Conservation (phyloP, 1,139 yeast genomes). For the Saccharomyces pastorianus region DNA sequence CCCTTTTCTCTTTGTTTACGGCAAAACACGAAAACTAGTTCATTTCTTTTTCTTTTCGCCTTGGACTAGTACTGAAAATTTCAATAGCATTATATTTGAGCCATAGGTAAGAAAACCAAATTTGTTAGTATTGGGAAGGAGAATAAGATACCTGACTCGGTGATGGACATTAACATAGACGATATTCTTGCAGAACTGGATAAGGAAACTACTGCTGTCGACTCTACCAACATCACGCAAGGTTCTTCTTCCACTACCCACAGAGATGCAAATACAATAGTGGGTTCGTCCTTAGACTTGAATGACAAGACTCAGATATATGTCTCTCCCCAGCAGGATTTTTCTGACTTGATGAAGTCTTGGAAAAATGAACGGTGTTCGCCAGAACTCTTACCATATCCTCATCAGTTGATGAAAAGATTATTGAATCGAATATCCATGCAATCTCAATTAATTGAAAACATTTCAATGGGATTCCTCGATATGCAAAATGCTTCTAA, state of each 20-base stretch:
- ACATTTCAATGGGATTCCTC: conserved; percentile 44
- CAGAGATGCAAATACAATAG: conserved; percentile 5
- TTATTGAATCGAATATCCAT: conserved; percentile 51
- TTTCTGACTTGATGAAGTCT: conserved; percentile 44
- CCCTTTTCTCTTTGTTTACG: not conserved
- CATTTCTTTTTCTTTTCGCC: not conserved
- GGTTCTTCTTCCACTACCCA: conserved; percentile 6
- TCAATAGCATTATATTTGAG: not conserved
- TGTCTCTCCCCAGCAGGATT: conserved; percentile 29
- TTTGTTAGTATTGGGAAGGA: not conserved
- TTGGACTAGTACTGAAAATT: not conserved
- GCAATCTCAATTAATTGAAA: conserved; percentile 67
- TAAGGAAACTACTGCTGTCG: conserved; percentile 31
- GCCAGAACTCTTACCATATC: conserved; percentile 74
- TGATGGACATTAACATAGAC: conserved; percentile 48
- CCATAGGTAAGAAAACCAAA: not conserved
- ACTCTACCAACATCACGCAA: conserved; percentile 9
- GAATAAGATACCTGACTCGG: not conserved
- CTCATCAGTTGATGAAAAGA: conserved; percentile 48
- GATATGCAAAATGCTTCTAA: conserved; percentile 12
- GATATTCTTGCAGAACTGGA: conserved; percentile 64
- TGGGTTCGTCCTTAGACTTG: conserved; percentile 11
- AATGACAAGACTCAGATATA: not conserved
- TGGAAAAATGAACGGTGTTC: conserved; percentile 83
- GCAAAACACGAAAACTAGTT: not conserved